These are phyloP conservation scores for Thelonectria olida DNA, from an alignment of 2,329 filamentous ascomycete species.

Conservation along the genomic window DNA sequence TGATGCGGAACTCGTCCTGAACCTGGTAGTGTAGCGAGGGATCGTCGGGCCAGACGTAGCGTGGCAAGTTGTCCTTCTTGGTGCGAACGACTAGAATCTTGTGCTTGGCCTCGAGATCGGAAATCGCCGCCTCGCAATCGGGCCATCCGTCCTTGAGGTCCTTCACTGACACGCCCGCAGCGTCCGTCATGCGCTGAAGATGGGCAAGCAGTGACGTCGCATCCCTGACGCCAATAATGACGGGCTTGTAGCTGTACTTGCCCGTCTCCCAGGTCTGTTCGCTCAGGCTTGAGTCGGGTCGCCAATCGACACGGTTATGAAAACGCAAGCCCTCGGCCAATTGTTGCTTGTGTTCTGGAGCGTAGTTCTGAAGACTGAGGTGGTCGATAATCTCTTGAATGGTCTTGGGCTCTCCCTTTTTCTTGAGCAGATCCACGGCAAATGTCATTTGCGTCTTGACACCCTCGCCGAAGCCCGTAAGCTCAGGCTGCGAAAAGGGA, in stretches of 20 bases:
- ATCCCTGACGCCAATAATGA: constrained; percentile 81
- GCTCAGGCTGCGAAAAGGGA: constrained; percentile 77
- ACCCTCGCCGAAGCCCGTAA: constrained; percentile 79
- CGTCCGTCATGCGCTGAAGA: constrained; percentile 83
- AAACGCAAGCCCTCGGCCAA: constrained; percentile 75
- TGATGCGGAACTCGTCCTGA: constrained; percentile 82
- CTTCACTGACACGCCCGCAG: constrained; percentile 82
- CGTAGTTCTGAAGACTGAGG: constrained; percentile 73
- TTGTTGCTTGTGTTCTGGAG: constrained; percentile 68
- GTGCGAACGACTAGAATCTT: constrained; percentile 87
- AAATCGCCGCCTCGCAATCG: constrained; percentile 81
- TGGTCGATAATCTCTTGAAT: constrained; percentile 84
- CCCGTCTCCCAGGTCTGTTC: constrained; percentile 74
- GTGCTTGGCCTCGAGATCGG: constrained; percentile 79
- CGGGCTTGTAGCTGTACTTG: constrained; percentile 84
- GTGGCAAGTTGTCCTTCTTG: constrained; percentile 89
- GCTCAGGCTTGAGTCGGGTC: constrained; percentile 66
- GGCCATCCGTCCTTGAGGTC: constrained; percentile 97
- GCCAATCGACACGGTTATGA: constrained; percentile 68
- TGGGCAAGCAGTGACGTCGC: constrained; percentile 81
- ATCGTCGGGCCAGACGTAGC: constrained; percentile 90
- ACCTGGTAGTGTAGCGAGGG: constrained; percentile 78
- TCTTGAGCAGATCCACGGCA: constrained; percentile 83
- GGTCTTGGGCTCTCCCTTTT: constrained; percentile 72
- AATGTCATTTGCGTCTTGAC: constrained; percentile 90